Evolutionary conservation across 169 alveolate genomes (phyloP).

Genomic region (Plasmodium chabaudi): DNA sequence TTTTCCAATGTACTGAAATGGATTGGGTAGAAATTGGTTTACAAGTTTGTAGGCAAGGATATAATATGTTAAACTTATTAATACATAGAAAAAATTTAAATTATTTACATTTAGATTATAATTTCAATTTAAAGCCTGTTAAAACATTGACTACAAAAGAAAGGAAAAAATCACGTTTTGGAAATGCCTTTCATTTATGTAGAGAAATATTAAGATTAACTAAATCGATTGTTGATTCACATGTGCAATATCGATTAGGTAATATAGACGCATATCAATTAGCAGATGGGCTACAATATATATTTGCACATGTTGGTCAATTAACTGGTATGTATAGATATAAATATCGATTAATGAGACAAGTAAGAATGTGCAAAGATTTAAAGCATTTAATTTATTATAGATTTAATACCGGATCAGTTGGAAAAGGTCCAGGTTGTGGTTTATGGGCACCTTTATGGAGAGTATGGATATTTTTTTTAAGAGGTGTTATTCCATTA

Average conservation of each 20-base stretch:
- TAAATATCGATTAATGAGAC: constrained; percentile 99
- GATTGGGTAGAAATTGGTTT: constrained; percentile 99
- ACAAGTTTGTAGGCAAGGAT: constrained; percentile 99
- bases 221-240: constrained; percentile 98
- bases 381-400: constrained; percentile 99
- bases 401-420: constrained; percentile 99
- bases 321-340: constrained; percentile 99
- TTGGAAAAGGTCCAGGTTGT: constrained; percentile 99
- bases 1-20: constrained; percentile 98
- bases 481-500: constrained; percentile 98
- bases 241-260: constrained; percentile 98
- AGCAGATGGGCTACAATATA: constrained; percentile 99
- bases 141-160: constrained; percentile 99
- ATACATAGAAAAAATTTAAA: constrained; percentile 99
- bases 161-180: constrained; percentile 99
- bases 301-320: constrained; percentile 99
- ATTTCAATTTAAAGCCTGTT: constrained; percentile 99
- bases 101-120: constrained; percentile 99
- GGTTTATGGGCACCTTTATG: constrained; percentile 99
- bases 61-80: constrained; percentile 98
- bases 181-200: constrained; percentile 99
- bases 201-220: constrained; percentile 99
- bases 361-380: constrained; percentile 99
- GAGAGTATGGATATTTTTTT: constrained; percentile 99
- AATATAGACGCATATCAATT: constrained; percentile 99